phyloP scores from a whole-genome alignment of 1,284 basidiomycete species.

The Phylloboletellus chloephorus region DNA sequence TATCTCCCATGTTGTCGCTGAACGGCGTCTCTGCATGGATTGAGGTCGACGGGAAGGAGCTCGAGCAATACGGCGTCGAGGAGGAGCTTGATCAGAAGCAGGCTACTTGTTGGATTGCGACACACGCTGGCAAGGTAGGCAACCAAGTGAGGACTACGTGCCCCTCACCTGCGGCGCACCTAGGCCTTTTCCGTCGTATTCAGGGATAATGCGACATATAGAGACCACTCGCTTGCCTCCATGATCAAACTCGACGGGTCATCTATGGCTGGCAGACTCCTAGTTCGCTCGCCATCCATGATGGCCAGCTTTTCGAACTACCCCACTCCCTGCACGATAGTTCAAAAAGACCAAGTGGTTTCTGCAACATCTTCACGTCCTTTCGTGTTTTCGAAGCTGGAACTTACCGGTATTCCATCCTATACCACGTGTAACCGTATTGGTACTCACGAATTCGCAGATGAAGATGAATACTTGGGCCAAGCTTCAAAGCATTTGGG shows the following conservation, averaged over 20 bases:
- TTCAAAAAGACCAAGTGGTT: conserved; percentile 2
- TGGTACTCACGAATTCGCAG: conserved; percentile 16
- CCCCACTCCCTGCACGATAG: conserved; percentile 4
- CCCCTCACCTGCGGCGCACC: conserved; percentile 3
- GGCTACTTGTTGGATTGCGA: conserved; percentile 37
- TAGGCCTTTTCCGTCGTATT: conserved; percentile 20
- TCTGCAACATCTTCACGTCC: conserved; percentile 19
- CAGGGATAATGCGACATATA: conserved; percentile 12
- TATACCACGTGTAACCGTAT: neutral
- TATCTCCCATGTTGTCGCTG: conserved; percentile 24
- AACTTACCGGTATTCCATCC: conserved; percentile 29
- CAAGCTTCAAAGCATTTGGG: conserved; percentile 18
- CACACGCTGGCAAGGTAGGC: conserved; percentile 35
- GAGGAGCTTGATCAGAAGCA: conserved; percentile 18
- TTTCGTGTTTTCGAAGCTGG: conserved; percentile 30
- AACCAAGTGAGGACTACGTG: neutral
- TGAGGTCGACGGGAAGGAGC: conserved; percentile 28
- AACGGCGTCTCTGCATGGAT: conserved; percentile 31
- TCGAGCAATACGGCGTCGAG: conserved; percentile 29
- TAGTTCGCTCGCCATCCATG: neutral
- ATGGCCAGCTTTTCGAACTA: neutral
- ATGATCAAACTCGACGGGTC: conserved; percentile 19
- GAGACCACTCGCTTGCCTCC: conserved; percentile 16
- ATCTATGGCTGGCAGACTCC: conserved; percentile 1
- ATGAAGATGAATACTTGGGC: conserved; percentile 29